Conservation (phyloP, 257 asterid genomes). For the Solanum lignicaule region DNA sequence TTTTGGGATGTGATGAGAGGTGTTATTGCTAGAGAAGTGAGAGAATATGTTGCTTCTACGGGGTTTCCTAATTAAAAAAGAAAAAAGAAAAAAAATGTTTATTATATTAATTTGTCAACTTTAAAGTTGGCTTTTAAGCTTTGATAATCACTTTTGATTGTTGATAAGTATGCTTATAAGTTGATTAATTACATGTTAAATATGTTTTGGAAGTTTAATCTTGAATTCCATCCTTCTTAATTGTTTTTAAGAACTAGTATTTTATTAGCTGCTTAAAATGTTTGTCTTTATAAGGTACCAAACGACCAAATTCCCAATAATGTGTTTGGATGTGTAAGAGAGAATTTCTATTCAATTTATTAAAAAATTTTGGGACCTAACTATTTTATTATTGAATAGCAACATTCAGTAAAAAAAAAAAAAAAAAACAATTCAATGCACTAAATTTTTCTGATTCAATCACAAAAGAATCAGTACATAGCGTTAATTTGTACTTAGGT, state of each 20-base stretch:
- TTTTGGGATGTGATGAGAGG: conserved; percentile 75
- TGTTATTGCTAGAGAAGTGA: conserved; percentile 65
- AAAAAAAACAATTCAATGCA: not conserved
- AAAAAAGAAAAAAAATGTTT: not conserved
- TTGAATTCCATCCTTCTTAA: not conserved
- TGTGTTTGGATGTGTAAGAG: not conserved
- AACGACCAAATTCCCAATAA: not conserved
- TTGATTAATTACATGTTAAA: not conserved
- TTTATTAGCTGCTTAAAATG: not conserved
- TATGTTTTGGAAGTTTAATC: not conserved
- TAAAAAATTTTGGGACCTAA: not conserved
- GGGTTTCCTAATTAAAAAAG: conserved; percentile 29
- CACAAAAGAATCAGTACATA: not conserved
- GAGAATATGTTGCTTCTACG: conserved; percentile 55
- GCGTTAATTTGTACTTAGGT: not conserved
- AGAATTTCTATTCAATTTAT: not conserved
- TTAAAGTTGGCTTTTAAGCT: not conserved
- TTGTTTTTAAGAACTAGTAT: not conserved
- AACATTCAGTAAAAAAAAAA: not conserved
- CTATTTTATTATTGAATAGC: not conserved
- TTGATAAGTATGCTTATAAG: not conserved
- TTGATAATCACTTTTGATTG: not conserved
- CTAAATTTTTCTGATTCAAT: not conserved
- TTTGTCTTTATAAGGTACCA: not conserved
- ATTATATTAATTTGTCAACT: not conserved